Evolutionary conservation across 495 filamentous ascomycete species (phyloP).

Genomic region (Tuber calosporum): DNA sequence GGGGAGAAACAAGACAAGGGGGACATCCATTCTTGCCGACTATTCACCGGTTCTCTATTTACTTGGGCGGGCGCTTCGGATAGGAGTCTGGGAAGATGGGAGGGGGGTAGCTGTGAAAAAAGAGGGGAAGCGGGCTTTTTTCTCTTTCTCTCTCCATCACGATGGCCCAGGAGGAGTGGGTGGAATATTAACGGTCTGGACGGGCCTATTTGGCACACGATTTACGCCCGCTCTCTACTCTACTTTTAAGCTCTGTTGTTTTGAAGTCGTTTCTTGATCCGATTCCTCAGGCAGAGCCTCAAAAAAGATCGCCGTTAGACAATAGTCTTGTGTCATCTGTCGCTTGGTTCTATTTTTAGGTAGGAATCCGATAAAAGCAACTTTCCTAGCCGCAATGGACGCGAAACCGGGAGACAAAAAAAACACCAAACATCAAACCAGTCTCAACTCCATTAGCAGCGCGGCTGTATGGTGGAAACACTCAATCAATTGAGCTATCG

Average conservation of each 20-base stretch:
- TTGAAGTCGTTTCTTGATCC: conserved; percentile 34
- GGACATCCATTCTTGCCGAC: conserved; percentile 26
- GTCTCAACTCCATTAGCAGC: conserved; percentile 37
- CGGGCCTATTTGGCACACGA: neutral
- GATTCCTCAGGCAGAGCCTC: conserved; percentile 32
- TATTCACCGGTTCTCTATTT: conserved; percentile 22
- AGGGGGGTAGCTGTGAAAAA: neutral
- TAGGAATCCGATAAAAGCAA: conserved; percentile 20
- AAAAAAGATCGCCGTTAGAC: conserved; percentile 28
- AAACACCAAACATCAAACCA: conserved; percentile 29
- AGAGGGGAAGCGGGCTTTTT: neutral
- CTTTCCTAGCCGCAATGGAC: conserved; percentile 27
- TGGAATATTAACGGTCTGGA: neutral
- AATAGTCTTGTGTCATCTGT: conserved; percentile 38
- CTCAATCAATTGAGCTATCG: conserved; percentile 35
- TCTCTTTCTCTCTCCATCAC: neutral
- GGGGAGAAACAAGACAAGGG: conserved; percentile 8
- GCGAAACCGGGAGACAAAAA: conserved; percentile 28
- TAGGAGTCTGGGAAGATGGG: conserved; percentile 22
- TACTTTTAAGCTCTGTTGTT: conserved; percentile 34
- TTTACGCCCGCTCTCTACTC: conserved; percentile 15
- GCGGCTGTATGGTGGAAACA: conserved; percentile 28
- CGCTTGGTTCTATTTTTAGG: conserved; percentile 37
- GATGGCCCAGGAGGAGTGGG: neutral
- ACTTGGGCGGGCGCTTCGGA: conserved; percentile 29